Conservation (phyloP, 257 asterid species). For the Rubia yunnanensis region DNA sequence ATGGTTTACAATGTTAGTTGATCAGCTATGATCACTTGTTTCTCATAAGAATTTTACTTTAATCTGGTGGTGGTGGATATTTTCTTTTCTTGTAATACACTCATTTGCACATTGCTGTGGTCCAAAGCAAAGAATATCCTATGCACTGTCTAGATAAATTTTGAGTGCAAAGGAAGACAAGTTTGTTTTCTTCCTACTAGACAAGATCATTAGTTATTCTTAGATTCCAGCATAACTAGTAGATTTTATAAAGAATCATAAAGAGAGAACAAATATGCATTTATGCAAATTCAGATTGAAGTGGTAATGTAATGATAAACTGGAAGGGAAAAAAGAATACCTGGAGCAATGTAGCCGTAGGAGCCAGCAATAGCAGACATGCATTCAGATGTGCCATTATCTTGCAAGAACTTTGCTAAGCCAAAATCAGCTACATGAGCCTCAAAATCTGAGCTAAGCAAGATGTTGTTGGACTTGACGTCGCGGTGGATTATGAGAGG, state of each 20-base stretch:
- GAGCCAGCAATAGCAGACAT: constrained; percentile 43
- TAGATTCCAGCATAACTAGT: background rate
- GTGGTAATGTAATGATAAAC: background rate
- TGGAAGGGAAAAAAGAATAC: constrained; percentile 7
- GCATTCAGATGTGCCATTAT: constrained; percentile 32
- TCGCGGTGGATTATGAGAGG: constrained; percentile 33
- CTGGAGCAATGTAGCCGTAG: constrained; percentile 45
- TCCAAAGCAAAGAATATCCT: constrained; percentile 3
- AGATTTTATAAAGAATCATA: background rate
- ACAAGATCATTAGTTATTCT: background rate
- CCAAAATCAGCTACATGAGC: constrained; percentile 40
- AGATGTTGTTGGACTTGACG: constrained; percentile 33
- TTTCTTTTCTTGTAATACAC: constrained; percentile 13
- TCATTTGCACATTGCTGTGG: background rate
- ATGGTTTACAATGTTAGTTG: background rate
- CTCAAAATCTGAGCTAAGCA: constrained; percentile 28
- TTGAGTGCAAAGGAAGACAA: background rate
- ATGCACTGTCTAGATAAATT: background rate
- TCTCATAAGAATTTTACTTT: constrained; percentile 11
- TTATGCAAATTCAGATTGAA: background rate
- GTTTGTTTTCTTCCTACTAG: background rate
- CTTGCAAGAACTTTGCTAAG: constrained; percentile 26
- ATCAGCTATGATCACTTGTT: background rate
- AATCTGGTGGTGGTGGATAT: constrained; percentile 12
- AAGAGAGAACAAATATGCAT: background rate